Evolutionary conservation across 2,329 filamentous ascomycete genomes (phyloP).

Genomic region (Ceratocystis ficicola): DNA sequence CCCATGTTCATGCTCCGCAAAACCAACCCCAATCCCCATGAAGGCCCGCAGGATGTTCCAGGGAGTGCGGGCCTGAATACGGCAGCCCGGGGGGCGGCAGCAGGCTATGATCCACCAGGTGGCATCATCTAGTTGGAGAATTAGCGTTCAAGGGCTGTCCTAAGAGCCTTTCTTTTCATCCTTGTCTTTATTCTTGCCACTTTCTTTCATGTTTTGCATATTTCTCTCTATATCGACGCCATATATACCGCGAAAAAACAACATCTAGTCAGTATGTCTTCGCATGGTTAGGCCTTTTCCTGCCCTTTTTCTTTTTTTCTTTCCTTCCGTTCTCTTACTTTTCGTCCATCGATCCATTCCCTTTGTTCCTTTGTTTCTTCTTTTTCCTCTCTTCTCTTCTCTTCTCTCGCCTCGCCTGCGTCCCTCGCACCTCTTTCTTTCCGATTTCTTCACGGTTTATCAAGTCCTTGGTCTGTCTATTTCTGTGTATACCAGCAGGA

Average conservation of each 20-base stretch:
- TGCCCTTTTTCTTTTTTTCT: neutral
- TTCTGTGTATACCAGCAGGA: slow-evolving; percentile 9
- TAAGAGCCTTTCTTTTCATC: neutral
- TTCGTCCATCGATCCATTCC: neutral
- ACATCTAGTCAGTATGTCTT: slow-evolving; percentile 1
- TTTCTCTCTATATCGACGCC: slow-evolving; percentile 1
- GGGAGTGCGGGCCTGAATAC: slow-evolving; percentile 43
- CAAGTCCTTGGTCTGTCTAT: slow-evolving; percentile 9
- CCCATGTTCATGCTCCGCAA: slow-evolving; percentile 97
- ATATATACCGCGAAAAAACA: neutral
- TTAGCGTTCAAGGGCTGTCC: neutral
- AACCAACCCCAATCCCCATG: slow-evolving; percentile 43
- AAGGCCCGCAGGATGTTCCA: slow-evolving; percentile 35
- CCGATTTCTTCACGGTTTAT: neutral
- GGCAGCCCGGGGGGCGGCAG: slow-evolving; percentile 35
- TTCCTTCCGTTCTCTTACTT: neutral
- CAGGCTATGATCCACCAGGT: slow-evolving; percentile 46
- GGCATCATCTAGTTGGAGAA: slow-evolving; percentile 42
- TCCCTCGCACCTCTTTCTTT: neutral
- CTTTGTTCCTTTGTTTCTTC: slow-evolving; percentile 4
- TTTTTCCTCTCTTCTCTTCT: neutral
- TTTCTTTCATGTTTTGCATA: slow-evolving; percentile 4
- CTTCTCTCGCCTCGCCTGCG: neutral
- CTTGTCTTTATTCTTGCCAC: neutral
- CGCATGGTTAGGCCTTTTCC: neutral